Evolutionary conservation across 2,329 filamentous ascomycete species (phyloP).

Genomic region (Aspergillus persii): DNA sequence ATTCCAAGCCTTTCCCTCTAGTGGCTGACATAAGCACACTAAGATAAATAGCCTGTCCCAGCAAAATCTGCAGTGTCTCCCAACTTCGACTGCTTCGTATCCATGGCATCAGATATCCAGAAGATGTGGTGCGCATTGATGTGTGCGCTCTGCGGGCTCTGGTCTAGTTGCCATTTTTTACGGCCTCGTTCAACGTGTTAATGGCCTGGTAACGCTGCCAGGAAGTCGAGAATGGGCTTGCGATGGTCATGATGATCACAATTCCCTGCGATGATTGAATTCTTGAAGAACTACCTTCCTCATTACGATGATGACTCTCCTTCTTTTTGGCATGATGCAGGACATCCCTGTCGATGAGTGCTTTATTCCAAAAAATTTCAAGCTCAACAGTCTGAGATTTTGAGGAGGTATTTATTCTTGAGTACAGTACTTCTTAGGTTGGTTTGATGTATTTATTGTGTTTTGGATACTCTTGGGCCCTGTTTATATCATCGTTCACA

Average conservation of each 20-base stretch:
- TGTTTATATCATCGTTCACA: background rate
- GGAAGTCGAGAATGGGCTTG: background rate
- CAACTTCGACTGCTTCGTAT: background rate
- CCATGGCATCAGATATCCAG: background rate
- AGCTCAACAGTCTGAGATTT: conserved; percentile 36
- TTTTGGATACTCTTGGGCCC: background rate
- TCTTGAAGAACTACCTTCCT: background rate
- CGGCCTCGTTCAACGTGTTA: background rate
- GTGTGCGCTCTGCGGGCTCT: background rate
- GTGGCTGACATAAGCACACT: background rate
- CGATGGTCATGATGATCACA: background rate
- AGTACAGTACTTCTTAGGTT: background rate
- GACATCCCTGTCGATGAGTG: conserved; percentile 20
- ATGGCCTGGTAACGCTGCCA: background rate
- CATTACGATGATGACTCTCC: conserved; percentile 26
- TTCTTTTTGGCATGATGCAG: conserved; percentile 26
- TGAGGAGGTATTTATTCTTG: conserved; percentile 1
- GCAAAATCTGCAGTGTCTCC: background rate
- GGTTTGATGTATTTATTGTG: background rate
- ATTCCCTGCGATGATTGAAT: background rate
- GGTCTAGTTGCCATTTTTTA: background rate
- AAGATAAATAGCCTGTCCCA: background rate
- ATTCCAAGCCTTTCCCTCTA: background rate
- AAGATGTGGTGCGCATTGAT: background rate
- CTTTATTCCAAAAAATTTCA: conserved; percentile 23